Evolutionary conservation across 768 basidiomycete species (phyloP).

Genomic region (Mycena maculata): DNA sequence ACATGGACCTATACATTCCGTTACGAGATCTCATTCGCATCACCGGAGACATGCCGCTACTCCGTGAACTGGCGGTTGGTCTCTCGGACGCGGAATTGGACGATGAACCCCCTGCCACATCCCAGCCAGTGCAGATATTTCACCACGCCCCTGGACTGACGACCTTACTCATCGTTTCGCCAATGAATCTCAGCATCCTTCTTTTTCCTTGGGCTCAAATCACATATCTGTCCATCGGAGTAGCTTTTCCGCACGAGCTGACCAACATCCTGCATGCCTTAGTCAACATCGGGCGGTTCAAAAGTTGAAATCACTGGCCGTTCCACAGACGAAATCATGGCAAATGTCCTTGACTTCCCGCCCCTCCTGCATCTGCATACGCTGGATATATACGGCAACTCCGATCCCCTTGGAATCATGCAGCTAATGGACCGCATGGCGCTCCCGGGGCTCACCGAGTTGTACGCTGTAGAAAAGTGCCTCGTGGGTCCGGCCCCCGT

Average conservation of each 20-base stretch:
- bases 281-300: neutral
- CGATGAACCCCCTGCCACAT: neutral
- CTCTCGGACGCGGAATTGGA: neutral
- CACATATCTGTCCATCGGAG: neutral
- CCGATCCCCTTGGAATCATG: neutral
- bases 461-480: too few species aligned
- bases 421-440: neutral
- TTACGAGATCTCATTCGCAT: neutral
- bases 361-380: neutral
- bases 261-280: neutral
- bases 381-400: neutral
- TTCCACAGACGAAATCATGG: neutral
- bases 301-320: neutral
- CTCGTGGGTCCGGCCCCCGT: too few species aligned
- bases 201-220: neutral
- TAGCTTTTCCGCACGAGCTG: neutral
- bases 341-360: neutral
- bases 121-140: neutral
- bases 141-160: neutral
- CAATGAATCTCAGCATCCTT: neutral
- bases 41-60: neutral
- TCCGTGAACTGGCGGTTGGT: neutral
- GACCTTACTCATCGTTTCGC: neutral
- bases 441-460: too few species aligned
- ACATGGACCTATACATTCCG: neutral